Percentiles rank a stretch among this genome's conserved stretches.
Conservation (phyloP, 140 eudicot species). For the Anethum foeniculum region DNA sequence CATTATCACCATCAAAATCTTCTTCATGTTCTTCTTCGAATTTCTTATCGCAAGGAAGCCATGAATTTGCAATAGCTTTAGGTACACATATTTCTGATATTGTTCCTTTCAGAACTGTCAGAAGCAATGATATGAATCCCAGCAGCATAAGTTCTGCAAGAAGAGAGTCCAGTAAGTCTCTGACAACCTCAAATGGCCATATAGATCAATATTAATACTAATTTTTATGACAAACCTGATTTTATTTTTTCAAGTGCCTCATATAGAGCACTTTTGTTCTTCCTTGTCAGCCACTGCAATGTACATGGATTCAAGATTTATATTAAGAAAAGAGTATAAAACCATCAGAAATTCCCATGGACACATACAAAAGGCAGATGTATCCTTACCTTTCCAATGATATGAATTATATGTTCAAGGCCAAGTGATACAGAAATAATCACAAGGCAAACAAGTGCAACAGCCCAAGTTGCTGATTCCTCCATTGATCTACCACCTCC, state of each 20-base stretch:
- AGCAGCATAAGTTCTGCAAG: conserved; percentile 53
- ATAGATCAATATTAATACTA: neutral
- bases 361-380: neutral
- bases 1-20: neutral
- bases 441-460: conserved; percentile 51
- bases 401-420: conserved; percentile 40
- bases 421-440: conserved; percentile 37
- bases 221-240: conserved; percentile 19
- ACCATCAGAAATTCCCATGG: neutral
- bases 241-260: conserved; percentile 55
- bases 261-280: conserved; percentile 31
- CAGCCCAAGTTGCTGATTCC: conserved; percentile 72
- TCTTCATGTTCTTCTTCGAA: conserved; percentile 23
- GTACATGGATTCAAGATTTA: neutral
- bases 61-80: conserved; percentile 29
- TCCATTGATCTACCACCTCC: conserved; percentile 42
- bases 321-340: neutral
- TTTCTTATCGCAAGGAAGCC: conserved; percentile 57
- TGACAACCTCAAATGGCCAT: neutral
- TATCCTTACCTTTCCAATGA: conserved; percentile 33
- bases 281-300: conserved; percentile 41
- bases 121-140: conserved; percentile 62
- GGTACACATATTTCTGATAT: conserved; percentile 50
- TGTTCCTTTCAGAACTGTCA: conserved; percentile 40
- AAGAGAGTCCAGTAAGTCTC: neutral